Base-by-base conservation (phyloP, 2,329 filamentous ascomycete genomes). In the Nemania sp. region DNA sequence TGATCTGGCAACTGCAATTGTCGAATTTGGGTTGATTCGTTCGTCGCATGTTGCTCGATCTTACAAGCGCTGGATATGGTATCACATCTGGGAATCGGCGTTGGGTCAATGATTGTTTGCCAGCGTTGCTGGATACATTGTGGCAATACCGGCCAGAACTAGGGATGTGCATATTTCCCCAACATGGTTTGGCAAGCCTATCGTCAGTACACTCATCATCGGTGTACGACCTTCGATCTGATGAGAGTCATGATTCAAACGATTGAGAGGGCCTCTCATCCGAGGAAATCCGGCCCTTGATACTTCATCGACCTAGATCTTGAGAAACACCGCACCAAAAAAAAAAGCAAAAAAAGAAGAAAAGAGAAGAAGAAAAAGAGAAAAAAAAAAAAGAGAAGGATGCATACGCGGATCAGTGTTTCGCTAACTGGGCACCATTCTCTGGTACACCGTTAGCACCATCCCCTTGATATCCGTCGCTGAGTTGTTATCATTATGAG, bases 91-190 rank as follows among this genome's bases (percentile, higher is more conserved):
- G 60, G 52, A 64, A 50, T 63, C 55, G 60, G 67, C 64, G 63
- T 71, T 71, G 67, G 66, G 65, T 69, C 60, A 58, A 62, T 67
- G 58, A 57, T 63, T 68, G 59, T 69, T 57, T 65, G 63, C 66
- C 71, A 70, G 68, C 63, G 65, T 62, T 64, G 69, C 72, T 72
- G 71, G 70, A 73, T 72, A 73, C 63, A 56, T 64, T 20, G 55
- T 67, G 60, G 54, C 46, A 51, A 47, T 58, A 55, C 45, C 53
- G 40, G 21, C 21, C 53, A 47, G 25, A 52, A 49, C 52, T 53
- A 68, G 18, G 57, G 54, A 56, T 62, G 63, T 62, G 59, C 49
- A 55, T 51, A 47, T 54, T 56, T 57, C 54, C 59, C 57, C 52
- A 57, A 54, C 47, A 46, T 56, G 60, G 46, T 12, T 65, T 68